Base-by-base conservation (phyloP, 2,329 filamentous ascomycete species). In the Lithohypha guttulata region DNA sequence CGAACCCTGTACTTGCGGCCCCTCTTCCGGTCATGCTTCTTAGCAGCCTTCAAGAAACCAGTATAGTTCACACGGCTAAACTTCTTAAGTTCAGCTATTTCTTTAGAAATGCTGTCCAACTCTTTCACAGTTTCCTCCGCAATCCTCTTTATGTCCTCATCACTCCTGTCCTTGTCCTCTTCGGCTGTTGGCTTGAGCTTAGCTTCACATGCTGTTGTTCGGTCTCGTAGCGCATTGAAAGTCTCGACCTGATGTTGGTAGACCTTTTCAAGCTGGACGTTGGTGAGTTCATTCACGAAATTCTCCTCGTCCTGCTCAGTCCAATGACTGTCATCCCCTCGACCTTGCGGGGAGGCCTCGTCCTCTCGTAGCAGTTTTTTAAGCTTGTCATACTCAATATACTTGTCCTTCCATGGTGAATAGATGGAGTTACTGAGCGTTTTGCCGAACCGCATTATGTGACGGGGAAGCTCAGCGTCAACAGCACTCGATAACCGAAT, bases 61-160 rank as follows among this genome's bases (percentile, higher is more conserved):
- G 91, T 94, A 62, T 95, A 98, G 66, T 98, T 98, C 66, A 95
- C 80, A 48, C 81, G 83, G 61, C 85, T 91, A 65, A 91, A 98
- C 60, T 84, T 91, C 64, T 94, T 91, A 51, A 98, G 73, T 67
- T 93, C 84, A 59, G 81, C 89, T 55, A 93, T 79, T 62, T 95
- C 85, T 58, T 84, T 84, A 22, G 84, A 91, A 61, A 96, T 91
- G 39, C 65, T 64, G 60, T 96, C 89, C 41, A 96, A 73, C 65
- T 95, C 85, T 33, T 68, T 61, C 55, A 91, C 71, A 26, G 89
- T 77, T 51, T 84, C 75, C 49, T 78, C 76, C 36, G 63, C 93
- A 66, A 54, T 74, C 57, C 46, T 65, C 55, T 53, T 58, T 56
- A 51, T 57, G 43, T 58, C 51, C 53, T 70, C 68, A 23, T 57